Base-by-base conservation (phyloP, 2,329 filamentous ascomycete genomes). In the Pseudogymnoascus sp. region DNA sequence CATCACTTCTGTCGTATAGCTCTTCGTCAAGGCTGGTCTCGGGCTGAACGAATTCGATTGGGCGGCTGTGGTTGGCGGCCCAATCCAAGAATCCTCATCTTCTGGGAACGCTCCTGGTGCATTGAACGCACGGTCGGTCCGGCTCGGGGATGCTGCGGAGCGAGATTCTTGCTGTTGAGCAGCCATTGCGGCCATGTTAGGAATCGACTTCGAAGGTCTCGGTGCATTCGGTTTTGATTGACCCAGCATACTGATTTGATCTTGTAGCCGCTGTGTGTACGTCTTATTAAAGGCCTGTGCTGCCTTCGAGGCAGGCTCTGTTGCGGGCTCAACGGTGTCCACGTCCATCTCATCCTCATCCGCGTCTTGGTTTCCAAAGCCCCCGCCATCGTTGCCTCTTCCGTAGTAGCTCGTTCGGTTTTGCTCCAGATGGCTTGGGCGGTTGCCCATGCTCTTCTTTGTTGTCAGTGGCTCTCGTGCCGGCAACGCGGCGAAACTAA, bases 401-500 rank as follows among this genome's bases (percentile, higher is more conserved):
- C 85, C 86, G 69, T 91, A 86, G 67, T 91, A 87, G 74, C 90
- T 93, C 54, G 82, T 84, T 62, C 88, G 82, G n/a, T 79, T 78
- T 62, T 84, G 81, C 59, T 96, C 90, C 36, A 92, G 72, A 66
- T 96, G 88, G 69, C 90, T 96, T 6, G 85, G 89, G 63, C 90
- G 81, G 35, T 58, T 37, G 14, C 87, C 92, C 69, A 92, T 84
- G 72, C 89, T 95, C 76, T 92, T 93, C 73, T 95, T 95, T 14
- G 84, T 84, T 33, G 86, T 85, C 59, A 97, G 78, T 36, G 93
- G 93, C 70, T 97, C 93, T 64, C 94, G 84, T 2, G 93, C 92
- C 30, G 94, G 94, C 11, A 99, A 79, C 16, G 94, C 91, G 37
- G 94, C 91, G 75, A 99, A 97, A 63, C 89, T 96, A 63, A 99